Percentiles rank a stretch among this genome's conserved stretches.
Evolutionary conservation across 2,329 filamentous ascomycete species (phyloP).

Genomic region (Aspergillus sp.): DNA sequence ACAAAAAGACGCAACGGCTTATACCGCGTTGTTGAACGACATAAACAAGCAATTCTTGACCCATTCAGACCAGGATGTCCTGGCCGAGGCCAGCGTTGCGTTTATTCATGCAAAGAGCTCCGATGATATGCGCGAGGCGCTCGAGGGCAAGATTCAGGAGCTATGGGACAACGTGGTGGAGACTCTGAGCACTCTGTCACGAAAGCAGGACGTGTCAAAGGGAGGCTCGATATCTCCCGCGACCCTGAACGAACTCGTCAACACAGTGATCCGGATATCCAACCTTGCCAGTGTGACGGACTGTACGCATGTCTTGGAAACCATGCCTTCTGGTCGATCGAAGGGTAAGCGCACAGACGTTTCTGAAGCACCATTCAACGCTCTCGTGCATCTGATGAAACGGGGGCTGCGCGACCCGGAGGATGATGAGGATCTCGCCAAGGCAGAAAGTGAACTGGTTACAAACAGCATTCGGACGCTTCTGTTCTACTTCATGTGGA

Average conservation of each 20-base stretch:
- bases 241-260: conserved; percentile 69
- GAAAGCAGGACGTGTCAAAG: conserved; percentile 69
- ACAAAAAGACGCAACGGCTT: conserved; percentile 79
- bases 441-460: conserved; percentile 76
- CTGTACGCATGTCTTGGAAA: conserved; percentile 73
- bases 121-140: conserved; percentile 83
- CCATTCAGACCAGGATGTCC: conserved; percentile 83
- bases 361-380: conserved; percentile 56
- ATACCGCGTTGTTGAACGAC: conserved; percentile 80
- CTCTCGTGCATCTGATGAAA: conserved; percentile 70
- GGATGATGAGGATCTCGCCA: conserved; percentile 69
- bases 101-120: conserved; percentile 83
- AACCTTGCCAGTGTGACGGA: conserved; percentile 79
- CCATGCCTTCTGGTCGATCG: conserved; percentile 36
- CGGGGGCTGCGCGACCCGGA: conserved; percentile 68
- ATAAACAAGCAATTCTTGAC: conserved; percentile 91
- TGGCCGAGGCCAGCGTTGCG: conserved; percentile 79
- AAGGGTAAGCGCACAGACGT: conserved; percentile 44
- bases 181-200: conserved; percentile 69
- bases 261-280: conserved; percentile 74
- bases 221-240: conserved; percentile 68
- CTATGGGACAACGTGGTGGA: conserved; percentile 85
- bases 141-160: conserved; percentile 74
- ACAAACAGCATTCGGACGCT: conserved; percentile 73
- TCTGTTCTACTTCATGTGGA: conserved; percentile 96